phyloP scores from a whole-genome alignment of 2,329 filamentous ascomycete genomes.

The Thelonectria olida region DNA sequence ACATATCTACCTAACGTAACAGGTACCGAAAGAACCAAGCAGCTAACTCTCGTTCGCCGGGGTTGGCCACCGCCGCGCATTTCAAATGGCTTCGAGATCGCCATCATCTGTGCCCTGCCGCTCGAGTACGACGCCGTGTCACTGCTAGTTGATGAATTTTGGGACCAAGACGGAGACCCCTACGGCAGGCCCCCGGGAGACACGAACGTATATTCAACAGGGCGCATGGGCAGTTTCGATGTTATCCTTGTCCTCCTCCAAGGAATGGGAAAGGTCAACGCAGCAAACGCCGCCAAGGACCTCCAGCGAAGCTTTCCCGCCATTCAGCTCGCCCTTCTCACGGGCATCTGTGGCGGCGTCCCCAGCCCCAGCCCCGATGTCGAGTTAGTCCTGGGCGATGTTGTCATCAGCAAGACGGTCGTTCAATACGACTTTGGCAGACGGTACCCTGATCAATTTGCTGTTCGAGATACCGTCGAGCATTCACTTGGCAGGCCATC shows the following conservation, averaged over 20 bases:
- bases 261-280: constrained; percentile 41
- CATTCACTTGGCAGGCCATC: constrained; percentile 35
- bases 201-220: constrained; percentile 40
- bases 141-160: background rate
- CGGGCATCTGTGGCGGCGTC: constrained; percentile 53
- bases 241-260: constrained; percentile 43
- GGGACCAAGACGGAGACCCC: constrained; percentile 3
- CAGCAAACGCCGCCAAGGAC: constrained; percentile 36
- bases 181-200: constrained; percentile 31
- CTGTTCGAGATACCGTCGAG: constrained; percentile 31
- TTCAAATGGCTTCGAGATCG: background rate
- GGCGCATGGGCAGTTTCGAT: constrained; percentile 39
- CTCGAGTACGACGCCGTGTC: background rate
- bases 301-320: constrained; percentile 45
- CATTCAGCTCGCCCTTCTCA: constrained; percentile 47
- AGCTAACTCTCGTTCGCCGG: too few species aligned
- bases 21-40: too few species aligned
- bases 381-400: constrained; percentile 44
- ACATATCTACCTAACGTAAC: too few species aligned
- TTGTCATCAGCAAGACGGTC: constrained; percentile 43
- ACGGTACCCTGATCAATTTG: constrained; percentile 30
- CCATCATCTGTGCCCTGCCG: constrained; percentile 4
- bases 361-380: constrained; percentile 29
- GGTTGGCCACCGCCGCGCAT: too few species aligned
- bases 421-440: constrained; percentile 43